Conservation (phyloP, 2,329 filamentous ascomycete genomes). For the Aspergillus hiratsukae region DNA sequence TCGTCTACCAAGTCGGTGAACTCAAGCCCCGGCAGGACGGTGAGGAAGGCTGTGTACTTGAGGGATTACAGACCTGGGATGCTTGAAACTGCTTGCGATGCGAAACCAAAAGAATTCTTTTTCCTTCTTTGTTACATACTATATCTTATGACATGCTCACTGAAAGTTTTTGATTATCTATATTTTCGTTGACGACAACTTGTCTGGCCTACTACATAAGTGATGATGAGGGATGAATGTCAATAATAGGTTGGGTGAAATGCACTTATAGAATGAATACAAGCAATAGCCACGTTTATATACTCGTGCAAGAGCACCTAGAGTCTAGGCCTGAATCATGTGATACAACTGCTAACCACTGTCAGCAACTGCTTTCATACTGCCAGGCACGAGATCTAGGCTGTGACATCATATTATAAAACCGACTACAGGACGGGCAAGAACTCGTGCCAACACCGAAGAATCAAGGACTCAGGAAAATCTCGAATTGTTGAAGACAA, state of each 20-base stretch:
- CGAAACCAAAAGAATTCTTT: constrained; percentile 5
- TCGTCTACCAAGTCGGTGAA: constrained; percentile 69
- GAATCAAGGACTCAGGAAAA: constrained; percentile 6
- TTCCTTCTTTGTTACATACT: constrained; percentile 7
- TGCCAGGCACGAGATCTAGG: background rate
- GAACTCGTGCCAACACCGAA: constrained; percentile 1
- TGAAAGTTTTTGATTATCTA: constrained; percentile 4
- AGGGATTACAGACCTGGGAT: constrained; percentile 52
- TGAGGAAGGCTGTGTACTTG: constrained; percentile 59
- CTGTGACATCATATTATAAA: background rate
- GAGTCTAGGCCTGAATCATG: background rate
- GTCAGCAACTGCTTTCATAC: background rate
- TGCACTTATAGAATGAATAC: background rate
- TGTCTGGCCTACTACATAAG: background rate
- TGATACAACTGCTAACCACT: background rate
- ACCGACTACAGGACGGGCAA: background rate
- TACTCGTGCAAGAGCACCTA: background rate
- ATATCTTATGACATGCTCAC: constrained; percentile 2
- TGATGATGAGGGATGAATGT: background rate
- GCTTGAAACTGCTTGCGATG: constrained; percentile 8
- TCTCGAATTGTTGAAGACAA: constrained; percentile 4
- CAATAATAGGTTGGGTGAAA: background rate
- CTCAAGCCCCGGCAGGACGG: constrained; percentile 56
- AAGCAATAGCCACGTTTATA: background rate
- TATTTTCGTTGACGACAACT: constrained; percentile 2